Evolutionary conservation across 352 stramenopile species (phyloP), one percentile per base, ranked within the genome.

Genomic region (Phytophthora palmivora): DNA sequence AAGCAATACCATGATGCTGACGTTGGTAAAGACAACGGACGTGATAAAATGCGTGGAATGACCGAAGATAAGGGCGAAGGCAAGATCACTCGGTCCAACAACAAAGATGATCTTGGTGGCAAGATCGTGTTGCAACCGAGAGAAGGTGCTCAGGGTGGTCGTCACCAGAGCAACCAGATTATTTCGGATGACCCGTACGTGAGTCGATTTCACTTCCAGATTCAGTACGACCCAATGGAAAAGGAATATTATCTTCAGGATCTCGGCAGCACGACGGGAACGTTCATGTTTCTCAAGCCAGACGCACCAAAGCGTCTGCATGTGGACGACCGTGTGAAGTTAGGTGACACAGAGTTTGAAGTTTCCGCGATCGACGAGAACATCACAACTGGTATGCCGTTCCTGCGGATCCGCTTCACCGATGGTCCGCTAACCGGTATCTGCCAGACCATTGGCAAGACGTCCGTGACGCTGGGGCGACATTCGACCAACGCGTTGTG

Each of bases 241-340:
- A 93, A 92, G 53, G 84, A 91, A 51, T 95, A 93, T 52, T 95
- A 78, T 56, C 64, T 95, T 2, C 79, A 91, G 44, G 87, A 95
- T 52, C 72, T 91, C 6, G 84, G 87, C 28, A 92, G 81, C 37
- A 92, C 83, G 18, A 94, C 84, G 0, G 87, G 87, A 15, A 95
- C 87, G 24, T 95, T 89, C 34, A 26, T 94, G 24, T 95, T 91
- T 43, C 67, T 95, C 45, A 89, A 86, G 39, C 79, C 87, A 7
- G 70, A 89, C 32, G 67, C 79, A 16, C 81, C 82, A n/a, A 91
- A 92, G 61, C 75, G 82, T 8, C 70, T 95, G 50, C 68, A 74
- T 50, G 71, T 91, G 24, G 66, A 84, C 22, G 83, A 95, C 58
- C 79, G 78, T 49, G 76, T 95, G 24, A 89, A 89, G 41, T 50